A percentile compares a stretch with the other conserved stretches of the same genome.
phyloP scores from a whole-genome alignment of 2,329 filamentous ascomycete species.

The Ophiostoma sp. region DNA sequence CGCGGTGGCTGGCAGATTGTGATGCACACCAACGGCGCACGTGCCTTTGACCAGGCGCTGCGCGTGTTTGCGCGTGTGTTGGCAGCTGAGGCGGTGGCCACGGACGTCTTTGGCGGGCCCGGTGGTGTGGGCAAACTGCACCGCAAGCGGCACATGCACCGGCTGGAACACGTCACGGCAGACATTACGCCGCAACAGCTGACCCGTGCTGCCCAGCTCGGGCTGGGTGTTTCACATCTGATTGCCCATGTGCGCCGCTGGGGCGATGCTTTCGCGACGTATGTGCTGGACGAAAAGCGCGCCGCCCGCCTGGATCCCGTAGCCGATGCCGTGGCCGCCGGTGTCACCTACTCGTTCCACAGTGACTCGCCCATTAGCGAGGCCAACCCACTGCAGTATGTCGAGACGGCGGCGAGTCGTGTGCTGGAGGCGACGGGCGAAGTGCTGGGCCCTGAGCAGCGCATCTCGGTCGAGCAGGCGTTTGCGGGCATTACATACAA shows the following conservation, averaged over 20 bases:
- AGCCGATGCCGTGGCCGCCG: conserved; percentile 22
- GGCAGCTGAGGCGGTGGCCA: conserved; percentile 19
- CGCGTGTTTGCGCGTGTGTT: conserved; percentile 25
- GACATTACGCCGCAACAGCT: conserved; percentile 26
- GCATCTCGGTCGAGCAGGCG: conserved; percentile 25
- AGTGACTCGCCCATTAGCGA: conserved; percentile 30
- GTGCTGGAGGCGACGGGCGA: conserved; percentile 23
- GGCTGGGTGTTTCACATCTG: conserved; percentile 24
- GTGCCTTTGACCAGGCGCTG: conserved; percentile 27
- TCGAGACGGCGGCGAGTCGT: conserved; percentile 26
- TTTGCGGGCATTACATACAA: conserved; percentile 26
- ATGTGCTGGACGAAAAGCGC: conserved; percentile 20
- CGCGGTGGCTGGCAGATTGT: conserved; percentile 27
- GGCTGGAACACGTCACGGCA: conserved; percentile 28
- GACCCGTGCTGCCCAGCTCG: conserved; percentile 21
- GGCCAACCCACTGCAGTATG: conserved; percentile 27
- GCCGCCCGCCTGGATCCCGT: conserved; percentile 25
- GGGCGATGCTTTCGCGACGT: conserved; percentile 25
- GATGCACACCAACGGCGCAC: conserved; percentile 28
- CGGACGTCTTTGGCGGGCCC: not conserved
- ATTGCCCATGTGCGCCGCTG: conserved; percentile 28
- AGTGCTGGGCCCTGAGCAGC: conserved; percentile 24
- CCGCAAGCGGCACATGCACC: conserved; percentile 24
- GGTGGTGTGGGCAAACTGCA: not conserved
- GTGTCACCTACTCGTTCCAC: conserved; percentile 28